phyloP scores from a whole-genome alignment of 106 monocot genomes.

The Allium sativum region DNA sequence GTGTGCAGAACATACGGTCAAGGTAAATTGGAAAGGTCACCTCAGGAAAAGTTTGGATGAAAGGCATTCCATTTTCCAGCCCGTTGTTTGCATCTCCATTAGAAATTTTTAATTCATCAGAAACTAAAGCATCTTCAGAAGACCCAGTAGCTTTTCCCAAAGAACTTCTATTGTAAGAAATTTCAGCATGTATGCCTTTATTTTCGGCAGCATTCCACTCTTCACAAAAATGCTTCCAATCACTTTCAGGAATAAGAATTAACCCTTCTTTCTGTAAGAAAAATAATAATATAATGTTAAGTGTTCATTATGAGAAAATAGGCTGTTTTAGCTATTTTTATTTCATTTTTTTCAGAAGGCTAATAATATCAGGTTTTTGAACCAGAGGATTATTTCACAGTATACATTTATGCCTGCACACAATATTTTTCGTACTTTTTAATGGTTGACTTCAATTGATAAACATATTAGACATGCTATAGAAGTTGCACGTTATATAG shows the following conservation, averaged over 20 bases:
- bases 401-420: too few species aligned
- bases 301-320: background rate
- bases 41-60: slow-evolving; percentile 61
- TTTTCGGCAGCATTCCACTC: slow-evolving; percentile 64
- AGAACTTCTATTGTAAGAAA: slow-evolving; percentile 24
- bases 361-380: too few species aligned
- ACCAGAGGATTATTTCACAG: too few species aligned
- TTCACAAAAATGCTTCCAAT: slow-evolving; percentile 89
- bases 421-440: too few species aligned
- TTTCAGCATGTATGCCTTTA: slow-evolving; percentile 75
- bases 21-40: slow-evolving; percentile 19
- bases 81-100: slow-evolving; percentile 34
- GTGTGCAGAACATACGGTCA: background rate
- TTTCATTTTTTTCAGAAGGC: background rate
- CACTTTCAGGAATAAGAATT: slow-evolving; percentile 59
- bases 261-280: slow-evolving; percentile 64
- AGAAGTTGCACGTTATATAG: too few species aligned
- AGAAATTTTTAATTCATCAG: slow-evolving; percentile 19
- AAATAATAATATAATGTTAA: slow-evolving; percentile 3
- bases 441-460: too few species aligned
- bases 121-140: slow-evolving; percentile 32
- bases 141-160: slow-evolving; percentile 25
- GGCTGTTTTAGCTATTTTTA: too few species aligned
- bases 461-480: too few species aligned
- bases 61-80: slow-evolving; percentile 32